Percentiles rank a stretch among this genome's conserved stretches.
These are phyloP conservation scores for Nemania diffusa DNA, from an alignment of 2,329 filamentous ascomycete genomes.

Conservation along the genomic window DNA sequence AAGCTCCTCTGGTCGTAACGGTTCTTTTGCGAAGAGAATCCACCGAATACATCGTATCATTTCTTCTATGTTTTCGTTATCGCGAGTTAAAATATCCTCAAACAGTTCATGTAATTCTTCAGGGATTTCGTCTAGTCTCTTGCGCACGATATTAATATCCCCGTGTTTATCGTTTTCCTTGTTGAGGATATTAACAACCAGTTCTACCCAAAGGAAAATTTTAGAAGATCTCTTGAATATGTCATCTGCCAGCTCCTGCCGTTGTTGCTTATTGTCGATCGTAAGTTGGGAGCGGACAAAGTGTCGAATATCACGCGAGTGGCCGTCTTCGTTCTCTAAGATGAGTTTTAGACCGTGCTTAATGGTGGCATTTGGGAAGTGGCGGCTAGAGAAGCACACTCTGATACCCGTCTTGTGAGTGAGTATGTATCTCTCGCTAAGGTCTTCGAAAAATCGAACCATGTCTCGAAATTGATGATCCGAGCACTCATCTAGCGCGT, in stretches of 20 bases:
- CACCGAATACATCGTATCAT: conserved; percentile 62
- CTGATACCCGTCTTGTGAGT: neutral
- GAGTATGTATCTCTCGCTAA: conserved; percentile 6
- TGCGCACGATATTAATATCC: conserved; percentile 40
- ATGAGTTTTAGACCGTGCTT: conserved; percentile 40
- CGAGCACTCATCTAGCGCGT: conserved; percentile 42
- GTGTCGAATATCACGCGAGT: conserved; percentile 41
- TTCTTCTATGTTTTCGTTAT: conserved; percentile 53
- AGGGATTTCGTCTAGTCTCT: conserved; percentile 51
- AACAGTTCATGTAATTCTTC: conserved; percentile 60
- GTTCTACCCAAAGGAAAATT: conserved; percentile 58
- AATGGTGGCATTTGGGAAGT: conserved; percentile 57
- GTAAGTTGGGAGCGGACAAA: conserved; percentile 48
- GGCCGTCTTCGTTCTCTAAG: conserved; percentile 44
- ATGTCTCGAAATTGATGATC: conserved; percentile 37
- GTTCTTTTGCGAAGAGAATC: conserved; percentile 61
- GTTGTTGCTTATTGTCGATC: conserved; percentile 34
- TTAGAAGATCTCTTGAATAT: conserved; percentile 53
- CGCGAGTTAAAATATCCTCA: conserved; percentile 60
- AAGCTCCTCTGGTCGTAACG: conserved; percentile 57
- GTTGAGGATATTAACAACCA: conserved; percentile 55
- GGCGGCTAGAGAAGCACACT: conserved; percentile 48
- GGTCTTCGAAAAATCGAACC: conserved; percentile 33
- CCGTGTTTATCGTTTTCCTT: conserved; percentile 47
- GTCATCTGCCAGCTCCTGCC: conserved; percentile 37